Evolutionary conservation across 1,139 yeast species (phyloP), one percentile per base, ranked within the genome.

Genomic region (Pichia sp.): DNA sequence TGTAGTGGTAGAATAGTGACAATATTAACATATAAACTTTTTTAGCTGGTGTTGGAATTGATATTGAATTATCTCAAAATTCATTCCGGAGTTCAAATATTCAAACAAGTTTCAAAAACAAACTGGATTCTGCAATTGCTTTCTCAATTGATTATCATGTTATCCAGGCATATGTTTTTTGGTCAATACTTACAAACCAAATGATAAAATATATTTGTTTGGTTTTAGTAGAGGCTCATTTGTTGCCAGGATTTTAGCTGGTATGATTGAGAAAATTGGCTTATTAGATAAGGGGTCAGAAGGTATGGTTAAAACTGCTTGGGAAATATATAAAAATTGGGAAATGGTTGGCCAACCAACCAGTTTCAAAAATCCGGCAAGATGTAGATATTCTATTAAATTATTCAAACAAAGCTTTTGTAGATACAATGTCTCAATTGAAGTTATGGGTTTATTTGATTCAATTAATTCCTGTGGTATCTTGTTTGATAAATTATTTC

Each of bases 181-280:
- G 39, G 70, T 79, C 69, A 66, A 66, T 29, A 67, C 68, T 54
- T 79, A 77, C 55, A 62, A 63, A 37, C 58, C 62, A 0, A 81
- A 79, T 0, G 85, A 79, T 57, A 67, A 62, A 45, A 71, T 81
- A 8, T 77, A 66, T 53, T 59, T 81, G 56, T 74, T 80, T 67
- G 87, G 88, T 0, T 80, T 58, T 51, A 76, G 85, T 49, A 69
- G 87, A 39, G 87, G 87, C 9, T 82, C 85, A 5, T 80, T 79
- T 59, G 71, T 78, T 4, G 85, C 85, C 0, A 66, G 85, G 43
- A 77, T 81, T 0, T 60, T 81, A 20, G 76, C 80, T 1, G 84
- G 84, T 0, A 78, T 81, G 85, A 65, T 81, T 16, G 82, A 77
- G 53, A 64, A 76, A 45, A 79, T 80, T 11, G 87, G 86, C 0